phyloP scores from a whole-genome alignment of 495 filamentous ascomycete species.

The Aspergillus indologenus region DNA sequence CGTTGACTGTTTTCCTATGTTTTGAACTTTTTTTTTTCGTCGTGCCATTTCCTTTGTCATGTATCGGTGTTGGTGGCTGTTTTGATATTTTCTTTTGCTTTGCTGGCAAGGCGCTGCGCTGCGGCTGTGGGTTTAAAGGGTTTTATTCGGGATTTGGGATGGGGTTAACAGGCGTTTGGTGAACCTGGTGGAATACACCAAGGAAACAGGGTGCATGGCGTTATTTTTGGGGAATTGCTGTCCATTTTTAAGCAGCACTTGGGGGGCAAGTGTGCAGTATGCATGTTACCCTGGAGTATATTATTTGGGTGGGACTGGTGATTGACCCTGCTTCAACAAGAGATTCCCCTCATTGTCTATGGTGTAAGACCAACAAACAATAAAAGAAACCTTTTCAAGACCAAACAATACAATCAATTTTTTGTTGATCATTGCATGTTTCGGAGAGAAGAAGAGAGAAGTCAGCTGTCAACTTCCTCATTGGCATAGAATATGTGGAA shows the following conservation, averaged over 20 bases:
- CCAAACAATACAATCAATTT: neutral
- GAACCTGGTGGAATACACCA: too few species aligned
- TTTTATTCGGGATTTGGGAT: too few species aligned
- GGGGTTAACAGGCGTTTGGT: too few species aligned
- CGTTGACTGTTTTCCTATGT: neutral
- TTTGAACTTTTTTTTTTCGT: constrained; percentile 8
- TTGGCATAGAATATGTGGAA: neutral
- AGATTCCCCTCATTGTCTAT: neutral
- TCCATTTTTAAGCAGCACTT: too few species aligned
- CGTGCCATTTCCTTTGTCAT: constrained; percentile 9
- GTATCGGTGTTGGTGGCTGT: constrained; percentile 15
- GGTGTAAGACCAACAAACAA: neutral
- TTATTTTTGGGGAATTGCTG: neutral
- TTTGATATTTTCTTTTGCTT: neutral
- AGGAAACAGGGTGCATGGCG: too few species aligned
- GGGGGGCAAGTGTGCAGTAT: neutral
- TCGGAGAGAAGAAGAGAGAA: neutral
- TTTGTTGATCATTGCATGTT: neutral
- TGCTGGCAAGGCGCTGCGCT: too few species aligned
- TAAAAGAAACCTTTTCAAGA: too few species aligned
- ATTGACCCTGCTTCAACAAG: neutral
- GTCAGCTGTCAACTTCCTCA: neutral
- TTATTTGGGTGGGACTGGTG: neutral
- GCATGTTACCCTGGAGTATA: neutral
- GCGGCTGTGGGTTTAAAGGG: too few species aligned